Evolutionary conservation across 805 yeast genomes (phyloP).

Genomic region (Candida hungchunana): DNA sequence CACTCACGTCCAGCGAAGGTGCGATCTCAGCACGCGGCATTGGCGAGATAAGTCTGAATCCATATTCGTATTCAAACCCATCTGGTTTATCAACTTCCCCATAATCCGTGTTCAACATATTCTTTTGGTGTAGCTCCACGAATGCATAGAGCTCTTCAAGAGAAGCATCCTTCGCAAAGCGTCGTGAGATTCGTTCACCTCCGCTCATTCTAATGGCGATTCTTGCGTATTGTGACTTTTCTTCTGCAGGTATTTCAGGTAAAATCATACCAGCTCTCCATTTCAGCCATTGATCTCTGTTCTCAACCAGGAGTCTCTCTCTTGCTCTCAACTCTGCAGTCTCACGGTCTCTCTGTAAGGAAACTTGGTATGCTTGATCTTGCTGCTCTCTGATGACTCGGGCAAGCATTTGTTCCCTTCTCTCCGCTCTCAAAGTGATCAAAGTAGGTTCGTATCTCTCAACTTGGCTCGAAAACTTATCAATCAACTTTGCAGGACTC

Average conservation of each 20-base stretch:
- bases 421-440: slow-evolving; percentile 54
- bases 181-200: slow-evolving; percentile 55
- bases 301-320: slow-evolving; percentile 20
- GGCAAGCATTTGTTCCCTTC: slow-evolving; percentile 54
- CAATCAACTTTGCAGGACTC: slow-evolving; percentile 38
- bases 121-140: slow-evolving; percentile 48
- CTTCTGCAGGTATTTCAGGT: slow-evolving; percentile 28
- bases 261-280: slow-evolving; percentile 40
- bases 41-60: slow-evolving; percentile 49
- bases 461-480: slow-evolving; percentile 42
- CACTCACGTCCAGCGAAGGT: slow-evolving; percentile 23
- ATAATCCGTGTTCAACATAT: slow-evolving; percentile 25
- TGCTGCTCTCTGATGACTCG: slow-evolving; percentile 64
- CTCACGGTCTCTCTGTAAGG: slow-evolving; percentile 63
- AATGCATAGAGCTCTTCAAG: slow-evolving; percentile 68
- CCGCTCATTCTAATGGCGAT: slow-evolving; percentile 64
- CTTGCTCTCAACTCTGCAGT: slow-evolving; percentile 40
- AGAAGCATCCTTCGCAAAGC: slow-evolving; percentile 41
- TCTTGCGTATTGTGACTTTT: slow-evolving; percentile 41
- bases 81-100: slow-evolving; percentile 34
- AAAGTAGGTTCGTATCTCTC: slow-evolving; percentile 61
- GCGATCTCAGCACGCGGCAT: slow-evolving; percentile 50
- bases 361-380: slow-evolving; percentile 69
- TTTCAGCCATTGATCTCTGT: slow-evolving; percentile 39
- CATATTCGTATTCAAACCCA: slow-evolving; percentile 41